Evolutionary conservation across 2,329 filamentous ascomycete genomes (phyloP).

Genomic region (Rhinocladiella similis): DNA sequence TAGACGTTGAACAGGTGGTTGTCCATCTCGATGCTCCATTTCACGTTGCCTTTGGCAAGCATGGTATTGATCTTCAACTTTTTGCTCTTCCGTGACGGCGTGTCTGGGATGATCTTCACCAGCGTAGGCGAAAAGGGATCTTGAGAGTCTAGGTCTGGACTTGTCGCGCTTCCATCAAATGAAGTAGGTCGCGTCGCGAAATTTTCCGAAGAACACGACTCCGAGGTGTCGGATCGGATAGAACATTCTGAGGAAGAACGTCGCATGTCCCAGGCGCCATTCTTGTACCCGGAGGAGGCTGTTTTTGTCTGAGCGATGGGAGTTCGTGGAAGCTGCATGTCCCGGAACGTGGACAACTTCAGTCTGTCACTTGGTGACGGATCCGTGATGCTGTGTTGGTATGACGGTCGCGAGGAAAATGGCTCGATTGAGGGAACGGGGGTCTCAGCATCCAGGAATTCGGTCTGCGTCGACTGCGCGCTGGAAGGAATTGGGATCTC

Average conservation of each 20-base stretch:
- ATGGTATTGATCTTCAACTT: constrained; percentile 31
- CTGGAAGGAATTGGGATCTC: constrained; percentile 45
- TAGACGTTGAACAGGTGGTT: constrained; percentile 67
- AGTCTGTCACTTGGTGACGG: constrained; percentile 37
- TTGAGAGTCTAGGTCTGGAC: constrained; percentile 58
- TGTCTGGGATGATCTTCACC: constrained; percentile 39
- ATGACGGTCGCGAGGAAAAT: constrained; percentile 9
- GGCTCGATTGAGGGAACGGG: constrained; percentile 31
- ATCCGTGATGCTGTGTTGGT: constrained; percentile 24
- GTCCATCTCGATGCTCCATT: constrained; percentile 65
- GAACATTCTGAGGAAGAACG: constrained; percentile 61
- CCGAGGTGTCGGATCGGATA: constrained; percentile 61
- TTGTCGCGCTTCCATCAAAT: constrained; percentile 60
- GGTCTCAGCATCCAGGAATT: constrained; percentile 30
- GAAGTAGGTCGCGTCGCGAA: constrained; percentile 55
- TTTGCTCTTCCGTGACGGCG: constrained; percentile 37
- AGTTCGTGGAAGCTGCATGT: constrained; percentile 42
- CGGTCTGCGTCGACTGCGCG: constrained; percentile 14
- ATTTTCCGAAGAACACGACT: constrained; percentile 57
- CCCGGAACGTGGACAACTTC: constrained; percentile 39
- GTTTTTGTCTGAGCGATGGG: constrained; percentile 47
- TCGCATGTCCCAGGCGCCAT: constrained; percentile 40
- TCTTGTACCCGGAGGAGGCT: constrained; percentile 36
- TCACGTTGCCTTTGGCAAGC: constrained; percentile 30
- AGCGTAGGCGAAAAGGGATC: constrained; percentile 54